A percentile compares a stretch with the other conserved stretches of the same genome.
Conservation (phyloP, 2,329 filamentous ascomycete species). For the Apiospora aurea region DNA sequence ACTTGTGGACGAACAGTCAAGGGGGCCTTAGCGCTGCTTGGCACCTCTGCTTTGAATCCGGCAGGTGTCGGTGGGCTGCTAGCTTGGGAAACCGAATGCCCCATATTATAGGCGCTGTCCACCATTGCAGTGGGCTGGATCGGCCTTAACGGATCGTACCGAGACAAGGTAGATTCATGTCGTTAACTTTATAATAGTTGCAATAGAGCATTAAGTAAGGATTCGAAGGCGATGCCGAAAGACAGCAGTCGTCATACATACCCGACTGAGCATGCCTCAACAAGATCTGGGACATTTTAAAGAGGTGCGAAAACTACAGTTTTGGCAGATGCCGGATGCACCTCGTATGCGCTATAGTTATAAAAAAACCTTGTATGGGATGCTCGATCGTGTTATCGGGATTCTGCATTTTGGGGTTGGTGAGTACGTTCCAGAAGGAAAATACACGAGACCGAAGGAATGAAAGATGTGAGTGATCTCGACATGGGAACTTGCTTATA, state of each 20-base stretch:
- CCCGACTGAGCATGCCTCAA: not conserved
- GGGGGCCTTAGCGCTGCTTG: not conserved
- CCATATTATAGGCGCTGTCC: not conserved
- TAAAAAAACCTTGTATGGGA: not conserved
- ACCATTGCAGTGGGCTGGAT: not conserved
- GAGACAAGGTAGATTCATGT: too few species aligned
- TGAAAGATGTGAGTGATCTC: not conserved
- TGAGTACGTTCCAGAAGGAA: not conserved
- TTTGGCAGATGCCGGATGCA: not conserved
- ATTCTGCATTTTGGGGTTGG: not conserved
- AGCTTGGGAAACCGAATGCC: not conserved
- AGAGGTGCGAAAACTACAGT: not conserved
- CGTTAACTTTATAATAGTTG: not conserved
- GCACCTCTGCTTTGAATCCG: not conserved
- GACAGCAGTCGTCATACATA: not conserved
- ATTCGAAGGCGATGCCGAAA: not conserved
- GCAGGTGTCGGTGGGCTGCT: not conserved
- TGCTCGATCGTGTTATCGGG: not conserved
- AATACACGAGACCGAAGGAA: not conserved
- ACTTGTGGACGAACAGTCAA: not conserved
- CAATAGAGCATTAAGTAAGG: not conserved
- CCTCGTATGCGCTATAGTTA: not conserved
- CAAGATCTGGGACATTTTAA: not conserved
- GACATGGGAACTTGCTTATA: not conserved
- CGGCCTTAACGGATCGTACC: conserved; percentile 1